Evolutionary conservation across 192 early-diverging fungal species (phyloP), one percentile per base, ranked within the genome.

Genomic region (Rhizoclosmatium globosum): DNA sequence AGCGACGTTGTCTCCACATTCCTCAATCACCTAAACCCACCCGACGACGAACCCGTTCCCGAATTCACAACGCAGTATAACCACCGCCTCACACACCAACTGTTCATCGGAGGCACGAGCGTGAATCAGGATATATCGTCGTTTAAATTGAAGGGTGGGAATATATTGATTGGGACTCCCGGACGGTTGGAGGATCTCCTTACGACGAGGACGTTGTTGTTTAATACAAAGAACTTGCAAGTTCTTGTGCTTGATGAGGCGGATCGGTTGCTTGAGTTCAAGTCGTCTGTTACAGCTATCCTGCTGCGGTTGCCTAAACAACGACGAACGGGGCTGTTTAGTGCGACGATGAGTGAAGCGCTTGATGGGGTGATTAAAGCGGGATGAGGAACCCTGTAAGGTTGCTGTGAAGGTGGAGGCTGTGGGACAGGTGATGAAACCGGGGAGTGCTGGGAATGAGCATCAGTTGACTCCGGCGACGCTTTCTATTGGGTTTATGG

Each of bases 231-330:
- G 47, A 93, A 95, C 74, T 79, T 98, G 50, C 96, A 98, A 78
- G 91, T 96, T 60, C 80, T 98, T 85, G 95, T 98, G 2, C 89
- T 99, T 38, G 97, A 99, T 83, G 97, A 98, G 86, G 96, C 95
- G 45, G 97, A 98, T 86, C 92, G 96, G 74, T 61, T 76, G 31
- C 67, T 99, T 94, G 98, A 97, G 47, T 99, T 98, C 69, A 88
- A 94, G 57, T 87, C 91, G 50, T 87, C 91, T 70, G 80, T 99
- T 31, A 93, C 87, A n/a, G 87, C 87, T 21, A 97, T 99, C 68
- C 88, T 98, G 46, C 81, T 88, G 0, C 78, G 88, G 3, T 82
- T 99, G 38, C 98, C 98, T 1, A 96, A 96, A 76, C 97, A 98
- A 79, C 92, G 98, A 3, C 89, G 97, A 48, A 99, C 98, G 0